phyloP scores from a whole-genome alignment of 2,329 filamentous ascomycete species.

The Elsinoe perseae region DNA sequence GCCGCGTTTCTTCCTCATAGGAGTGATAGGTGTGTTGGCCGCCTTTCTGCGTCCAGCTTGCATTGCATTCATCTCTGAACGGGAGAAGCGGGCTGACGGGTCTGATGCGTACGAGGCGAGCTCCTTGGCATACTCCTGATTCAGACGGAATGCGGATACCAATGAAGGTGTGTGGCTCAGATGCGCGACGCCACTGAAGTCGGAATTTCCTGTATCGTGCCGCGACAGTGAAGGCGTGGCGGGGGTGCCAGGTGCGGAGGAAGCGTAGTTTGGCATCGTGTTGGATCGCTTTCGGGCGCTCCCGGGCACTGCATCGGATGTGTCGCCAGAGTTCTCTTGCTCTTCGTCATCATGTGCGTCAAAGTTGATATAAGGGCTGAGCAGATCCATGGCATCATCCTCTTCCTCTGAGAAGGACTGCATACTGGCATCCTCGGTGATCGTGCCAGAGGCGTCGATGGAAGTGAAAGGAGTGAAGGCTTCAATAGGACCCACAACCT shows the following conservation, averaged over 20 bases:
- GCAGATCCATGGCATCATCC: conserved; percentile 60
- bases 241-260: conserved; percentile 12
- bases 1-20: conserved; percentile 45
- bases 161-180: conserved; percentile 55
- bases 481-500: conserved; percentile 18
- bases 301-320: conserved; percentile 29
- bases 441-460: conserved; percentile 16
- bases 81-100: conserved; percentile 55
- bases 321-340: conserved; percentile 39
- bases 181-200: conserved; percentile 43
- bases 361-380: conserved; percentile 51
- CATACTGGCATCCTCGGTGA: conserved; percentile 16
- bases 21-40: conserved; percentile 61
- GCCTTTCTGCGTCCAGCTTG: conserved; percentile 59
- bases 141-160: conserved; percentile 68
- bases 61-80: conserved; percentile 52
- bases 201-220: neutral
- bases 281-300: conserved; percentile 40
- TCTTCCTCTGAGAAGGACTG: conserved; percentile 37
- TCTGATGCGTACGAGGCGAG: conserved; percentile 51
- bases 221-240: conserved; percentile 5
- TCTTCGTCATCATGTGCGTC: conserved; percentile 56
- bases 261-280: conserved; percentile 42
- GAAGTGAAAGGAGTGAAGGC: conserved; percentile 19
- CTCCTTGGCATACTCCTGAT: conserved; percentile 44